Evolutionary conservation across 306 rosid species (phyloP).

Genomic region (Dryas drummondii): DNA sequence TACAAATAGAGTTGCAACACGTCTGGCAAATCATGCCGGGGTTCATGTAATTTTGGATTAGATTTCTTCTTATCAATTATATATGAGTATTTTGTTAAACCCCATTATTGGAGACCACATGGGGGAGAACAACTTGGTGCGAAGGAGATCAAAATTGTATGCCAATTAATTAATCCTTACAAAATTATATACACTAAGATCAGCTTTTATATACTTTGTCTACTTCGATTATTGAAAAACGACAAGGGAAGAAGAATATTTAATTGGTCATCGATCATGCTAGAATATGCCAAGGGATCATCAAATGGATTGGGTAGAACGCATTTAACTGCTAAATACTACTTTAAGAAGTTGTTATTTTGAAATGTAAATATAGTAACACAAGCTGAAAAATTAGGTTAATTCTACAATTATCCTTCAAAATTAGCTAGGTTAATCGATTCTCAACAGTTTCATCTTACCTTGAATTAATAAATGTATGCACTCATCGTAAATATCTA

Average conservation of each 20-base stretch:
- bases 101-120: constrained; percentile 51
- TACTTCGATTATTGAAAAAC: not conserved
- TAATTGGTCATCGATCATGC: not conserved
- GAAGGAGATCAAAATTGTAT: constrained; percentile 19
- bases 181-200: not conserved
- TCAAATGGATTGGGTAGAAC: constrained; percentile 2
- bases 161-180: not conserved
- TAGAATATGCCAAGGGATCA: constrained; percentile 9
- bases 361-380: too few relatives aligned
- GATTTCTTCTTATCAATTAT: not conserved
- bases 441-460: too few relatives aligned
- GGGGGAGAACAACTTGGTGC: constrained; percentile 24
- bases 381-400: too few relatives aligned
- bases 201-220: not conserved
- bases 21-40: constrained; percentile 26
- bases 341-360: too few relatives aligned
- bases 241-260: constrained; percentile 17
- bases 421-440: too few relatives aligned
- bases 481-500: too few relatives aligned
- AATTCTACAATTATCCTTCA: too few relatives aligned
- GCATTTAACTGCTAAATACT: too few relatives aligned
- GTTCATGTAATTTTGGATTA: constrained; percentile 19
- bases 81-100: constrained; percentile 17
- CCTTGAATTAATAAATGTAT: too few relatives aligned
- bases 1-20: constrained; percentile 37